phyloP scores from a whole-genome alignment of 1,284 basidiomycete species.

The Sanguinoderma infundibulare region DNA sequence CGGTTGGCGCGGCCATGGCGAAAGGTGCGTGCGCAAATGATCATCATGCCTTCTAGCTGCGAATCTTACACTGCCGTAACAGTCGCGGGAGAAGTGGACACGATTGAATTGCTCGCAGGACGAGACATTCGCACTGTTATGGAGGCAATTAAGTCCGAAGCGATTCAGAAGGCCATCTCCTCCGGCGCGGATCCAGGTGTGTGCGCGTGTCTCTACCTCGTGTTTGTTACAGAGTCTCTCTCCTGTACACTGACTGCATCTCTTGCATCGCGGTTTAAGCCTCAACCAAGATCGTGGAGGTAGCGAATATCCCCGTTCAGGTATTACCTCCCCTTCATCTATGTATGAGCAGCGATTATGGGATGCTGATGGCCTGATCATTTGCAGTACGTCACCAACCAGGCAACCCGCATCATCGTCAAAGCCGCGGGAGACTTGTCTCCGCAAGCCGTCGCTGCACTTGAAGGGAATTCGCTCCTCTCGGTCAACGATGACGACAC shows the following conservation, averaged over 20 bases:
- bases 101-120: slow-evolving; percentile 46
- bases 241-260: neutral
- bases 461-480: slow-evolving; percentile 2
- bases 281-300: slow-evolving; percentile 50
- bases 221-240: neutral
- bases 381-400: slow-evolving; percentile 53
- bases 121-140: slow-evolving; percentile 46
- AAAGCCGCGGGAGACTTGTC: slow-evolving; percentile 50
- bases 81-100: slow-evolving; percentile 42
- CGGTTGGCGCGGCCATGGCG: slow-evolving; percentile 57
- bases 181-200: slow-evolving; percentile 47
- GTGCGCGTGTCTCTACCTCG: neutral
- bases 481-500: slow-evolving; percentile 1
- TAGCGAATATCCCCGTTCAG: slow-evolving; percentile 47
- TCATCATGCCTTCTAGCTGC: neutral
- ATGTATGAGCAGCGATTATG: neutral
- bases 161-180: slow-evolving; percentile 47
- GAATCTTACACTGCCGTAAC: neutral
- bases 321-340: slow-evolving; percentile 24
- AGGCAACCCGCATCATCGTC: slow-evolving; percentile 53
- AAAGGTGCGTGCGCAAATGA: slow-evolving; percentile 39
- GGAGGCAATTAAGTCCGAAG: slow-evolving; percentile 45
- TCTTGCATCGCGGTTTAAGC: slow-evolving; percentile 21
- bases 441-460: slow-evolving; percentile 20
- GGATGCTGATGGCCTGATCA: neutral